Percentiles rank a stretch among this genome's conserved stretches.
Evolutionary conservation across 2,329 filamentous ascomycete species (phyloP).

Genomic region (Trichoderma oligosporum): DNA sequence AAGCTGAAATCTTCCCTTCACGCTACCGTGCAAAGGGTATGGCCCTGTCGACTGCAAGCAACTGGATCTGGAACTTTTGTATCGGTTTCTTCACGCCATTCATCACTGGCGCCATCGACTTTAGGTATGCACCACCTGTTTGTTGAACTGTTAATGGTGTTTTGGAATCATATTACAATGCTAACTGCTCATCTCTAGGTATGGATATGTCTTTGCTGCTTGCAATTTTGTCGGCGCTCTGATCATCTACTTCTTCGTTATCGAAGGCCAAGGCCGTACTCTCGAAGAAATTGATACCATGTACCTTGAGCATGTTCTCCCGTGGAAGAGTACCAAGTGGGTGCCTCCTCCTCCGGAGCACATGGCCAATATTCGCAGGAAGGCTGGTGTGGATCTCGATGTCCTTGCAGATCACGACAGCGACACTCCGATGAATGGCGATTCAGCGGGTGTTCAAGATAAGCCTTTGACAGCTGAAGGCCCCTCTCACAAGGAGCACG

Average conservation of each 20-base stretch:
- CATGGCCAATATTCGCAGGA: slow-evolving; percentile 40
- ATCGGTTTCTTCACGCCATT: slow-evolving; percentile 76
- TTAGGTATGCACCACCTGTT: slow-evolving; percentile 42
- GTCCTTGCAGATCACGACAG: slow-evolving; percentile 16
- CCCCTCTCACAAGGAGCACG: slow-evolving; percentile 17
- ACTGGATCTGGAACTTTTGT: slow-evolving; percentile 72
- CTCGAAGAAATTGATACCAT: slow-evolving; percentile 79
- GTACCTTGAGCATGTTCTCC: slow-evolving; percentile 64
- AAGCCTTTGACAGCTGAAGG: neutral
- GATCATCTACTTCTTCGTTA: slow-evolving; percentile 73
- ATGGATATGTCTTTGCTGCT: slow-evolving; percentile 72
- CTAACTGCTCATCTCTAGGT: neutral
- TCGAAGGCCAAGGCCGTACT: slow-evolving; percentile 67
- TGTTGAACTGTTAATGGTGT: no score
- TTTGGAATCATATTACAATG: neutral
- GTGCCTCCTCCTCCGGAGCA: slow-evolving; percentile 41
- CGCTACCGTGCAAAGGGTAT: slow-evolving; percentile 59
- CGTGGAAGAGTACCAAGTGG: slow-evolving; percentile 60
- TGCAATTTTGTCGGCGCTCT: slow-evolving; percentile 63
- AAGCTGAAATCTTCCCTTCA: slow-evolving; percentile 62
- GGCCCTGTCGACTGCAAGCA: slow-evolving; percentile 57
- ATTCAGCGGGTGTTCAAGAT: neutral
- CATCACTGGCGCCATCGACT: slow-evolving; percentile 68
- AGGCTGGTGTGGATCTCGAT: slow-evolving; percentile 41
- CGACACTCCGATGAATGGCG: neutral